Conservation (phyloP, 2,329 filamentous ascomycete genomes). For the Furcasterigmium sp. region DNA sequence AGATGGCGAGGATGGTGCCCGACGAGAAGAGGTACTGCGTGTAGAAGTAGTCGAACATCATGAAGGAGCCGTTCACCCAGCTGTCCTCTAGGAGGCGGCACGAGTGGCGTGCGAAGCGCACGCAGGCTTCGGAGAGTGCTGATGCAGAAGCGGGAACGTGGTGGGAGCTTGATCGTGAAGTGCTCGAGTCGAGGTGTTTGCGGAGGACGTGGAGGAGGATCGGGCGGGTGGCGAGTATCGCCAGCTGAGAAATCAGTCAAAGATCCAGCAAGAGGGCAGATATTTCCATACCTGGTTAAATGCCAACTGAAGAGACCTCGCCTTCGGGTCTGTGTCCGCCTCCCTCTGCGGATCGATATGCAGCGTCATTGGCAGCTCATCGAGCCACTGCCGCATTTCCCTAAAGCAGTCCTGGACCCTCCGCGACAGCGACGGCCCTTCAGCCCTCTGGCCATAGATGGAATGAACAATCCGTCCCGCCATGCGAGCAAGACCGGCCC, state of each 20-base stretch:
- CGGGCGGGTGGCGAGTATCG: constrained; percentile 26
- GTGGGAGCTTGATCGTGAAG: constrained; percentile 11
- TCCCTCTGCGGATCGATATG: constrained; percentile 17
- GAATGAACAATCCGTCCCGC: constrained; percentile 20
- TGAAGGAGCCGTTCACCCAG: constrained; percentile 40
- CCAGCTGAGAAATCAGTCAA: constrained; percentile 9
- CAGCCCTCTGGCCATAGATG: constrained; percentile 23
- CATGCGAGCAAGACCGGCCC: constrained; percentile 29
- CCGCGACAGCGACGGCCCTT: constrained; percentile 23
- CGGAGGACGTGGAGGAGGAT: constrained; percentile 26
- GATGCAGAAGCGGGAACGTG: constrained; percentile 24
- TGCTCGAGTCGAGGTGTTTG: constrained; percentile 18
- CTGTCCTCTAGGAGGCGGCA: constrained; percentile 32
- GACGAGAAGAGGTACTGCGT: constrained; percentile 42
- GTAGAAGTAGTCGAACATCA: constrained; percentile 40
- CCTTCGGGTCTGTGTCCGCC: constrained; percentile 16
- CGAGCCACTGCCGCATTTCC: constrained; percentile 22
- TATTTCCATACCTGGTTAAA: constrained; percentile 19
- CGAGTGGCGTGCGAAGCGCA: constrained; percentile 38
- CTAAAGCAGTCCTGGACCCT: constrained; percentile 24
- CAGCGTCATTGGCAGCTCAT: constrained; percentile 22
- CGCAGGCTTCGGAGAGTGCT: constrained; percentile 36
- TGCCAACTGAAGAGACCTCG: constrained; percentile 24
- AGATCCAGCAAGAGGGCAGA: no score
- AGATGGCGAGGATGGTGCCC: constrained; percentile 35